Conservation (phyloP, 2,329 filamentous ascomycete genomes). For the Diaporthe longicolla region DNA sequence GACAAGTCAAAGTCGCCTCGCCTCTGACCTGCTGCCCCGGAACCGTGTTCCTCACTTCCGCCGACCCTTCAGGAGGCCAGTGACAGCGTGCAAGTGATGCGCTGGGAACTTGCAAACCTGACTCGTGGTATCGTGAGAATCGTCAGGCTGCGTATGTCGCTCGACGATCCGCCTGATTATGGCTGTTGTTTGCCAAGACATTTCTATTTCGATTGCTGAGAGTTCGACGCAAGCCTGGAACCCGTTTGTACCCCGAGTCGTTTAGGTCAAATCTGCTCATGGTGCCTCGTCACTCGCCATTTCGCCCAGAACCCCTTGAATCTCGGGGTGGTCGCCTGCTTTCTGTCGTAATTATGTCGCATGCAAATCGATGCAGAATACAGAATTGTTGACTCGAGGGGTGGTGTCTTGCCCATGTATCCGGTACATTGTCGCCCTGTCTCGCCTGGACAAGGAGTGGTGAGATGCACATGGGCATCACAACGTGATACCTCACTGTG, state of each 20-base stretch:
- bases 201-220: slow-evolving; percentile 28
- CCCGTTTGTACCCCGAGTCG: slow-evolving; percentile 7
- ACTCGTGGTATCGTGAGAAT: slow-evolving; percentile 36
- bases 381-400: slow-evolving; percentile 21
- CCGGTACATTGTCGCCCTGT: slow-evolving; percentile 14
- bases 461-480: slow-evolving; percentile 9
- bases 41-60: slow-evolving; percentile 26
- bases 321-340: slow-evolving; percentile 26
- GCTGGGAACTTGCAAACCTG: slow-evolving; percentile 19
- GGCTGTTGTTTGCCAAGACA: slow-evolving; percentile 18
- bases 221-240: slow-evolving; percentile 22
- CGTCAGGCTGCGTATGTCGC: slow-evolving; percentile 22
- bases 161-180: slow-evolving; percentile 28
- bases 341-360: slow-evolving; percentile 22
- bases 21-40: slow-evolving; percentile 27
- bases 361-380: slow-evolving; percentile 26
- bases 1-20: slow-evolving; percentile 30
- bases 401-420: slow-evolving; percentile 15
- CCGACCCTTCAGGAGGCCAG: slow-evolving; percentile 32
- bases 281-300: slow-evolving; percentile 28
- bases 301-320: slow-evolving; percentile 28
- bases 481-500: slow-evolving; percentile 9
- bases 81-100: slow-evolving; percentile 22
- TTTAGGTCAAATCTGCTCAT: slow-evolving; percentile 18
- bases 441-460: slow-evolving; percentile 2